A percentile compares a stretch with the other conserved stretches of the same genome.
These are phyloP conservation scores for Tilletia indica DNA, from an alignment of 1,284 basidiomycete genomes.

Conservation along the genomic window DNA sequence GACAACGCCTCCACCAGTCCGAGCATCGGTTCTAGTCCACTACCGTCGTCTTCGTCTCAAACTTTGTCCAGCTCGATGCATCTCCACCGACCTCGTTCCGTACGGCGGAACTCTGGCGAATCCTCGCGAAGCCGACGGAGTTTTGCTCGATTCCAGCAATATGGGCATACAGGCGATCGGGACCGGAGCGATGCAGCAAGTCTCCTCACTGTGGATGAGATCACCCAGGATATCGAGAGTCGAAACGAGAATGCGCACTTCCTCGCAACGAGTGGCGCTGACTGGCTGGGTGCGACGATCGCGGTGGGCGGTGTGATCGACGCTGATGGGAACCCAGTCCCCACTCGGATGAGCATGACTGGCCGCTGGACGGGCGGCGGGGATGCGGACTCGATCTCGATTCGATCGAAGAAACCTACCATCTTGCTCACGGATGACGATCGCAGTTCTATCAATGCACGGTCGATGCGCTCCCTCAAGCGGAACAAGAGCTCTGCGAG, in stretches of 20 bases:
- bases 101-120: constrained; percentile 41
- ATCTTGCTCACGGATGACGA: constrained; percentile 21
- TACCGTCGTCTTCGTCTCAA: neutral
- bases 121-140: constrained; percentile 38
- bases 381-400: constrained; percentile 7
- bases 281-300: constrained; percentile 25
- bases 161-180: neutral
- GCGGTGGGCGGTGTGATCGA: constrained; percentile 40
- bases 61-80: neutral
- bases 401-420: constrained; percentile 37
- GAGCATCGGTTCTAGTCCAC: neutral
- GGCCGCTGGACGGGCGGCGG: constrained; percentile 11
- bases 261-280: neutral
- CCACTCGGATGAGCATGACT: constrained; percentile 4
- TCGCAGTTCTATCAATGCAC: constrained; percentile 29
- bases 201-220: constrained; percentile 92
- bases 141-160: constrained; percentile 30
- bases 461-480: constrained; percentile 31
- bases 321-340: constrained; percentile 53
- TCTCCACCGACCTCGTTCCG: constrained; percentile 15
- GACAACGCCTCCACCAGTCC: neutral
- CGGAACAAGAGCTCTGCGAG: constrained; percentile 8
- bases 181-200: constrained; percentile 85
- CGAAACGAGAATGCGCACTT: constrained; percentile 61
- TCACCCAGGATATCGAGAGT: constrained; percentile 92